phyloP scores from a whole-genome alignment of 257 asterid genomes.

The Leonotis leonurus region DNA sequence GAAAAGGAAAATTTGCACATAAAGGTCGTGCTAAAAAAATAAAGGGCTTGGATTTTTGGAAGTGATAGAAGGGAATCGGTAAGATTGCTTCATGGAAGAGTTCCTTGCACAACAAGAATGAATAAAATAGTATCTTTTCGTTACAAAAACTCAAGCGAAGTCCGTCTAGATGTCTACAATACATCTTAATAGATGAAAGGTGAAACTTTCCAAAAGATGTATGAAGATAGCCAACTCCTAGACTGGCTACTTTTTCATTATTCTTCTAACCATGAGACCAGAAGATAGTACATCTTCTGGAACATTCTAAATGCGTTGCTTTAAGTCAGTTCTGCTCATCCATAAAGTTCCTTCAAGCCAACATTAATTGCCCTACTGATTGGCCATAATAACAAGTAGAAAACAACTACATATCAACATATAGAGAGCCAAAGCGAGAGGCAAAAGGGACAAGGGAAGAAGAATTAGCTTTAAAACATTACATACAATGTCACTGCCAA shows the following conservation, averaged over 20 bases:
- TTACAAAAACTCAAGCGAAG: neutral
- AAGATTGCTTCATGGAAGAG: neutral
- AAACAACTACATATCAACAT: neutral
- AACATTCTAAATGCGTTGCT: conserved; percentile 1
- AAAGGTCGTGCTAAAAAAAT: neutral
- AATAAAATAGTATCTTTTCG: neutral
- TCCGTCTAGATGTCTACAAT: neutral
- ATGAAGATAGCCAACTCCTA: conserved; percentile 1
- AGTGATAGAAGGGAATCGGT: neutral
- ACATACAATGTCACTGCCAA: conserved; percentile 70
- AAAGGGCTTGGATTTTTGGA: neutral
- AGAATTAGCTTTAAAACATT: neutral
- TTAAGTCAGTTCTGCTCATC: neutral
- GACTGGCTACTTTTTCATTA: neutral
- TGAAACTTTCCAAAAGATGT: neutral
- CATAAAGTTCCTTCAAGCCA: conserved; percentile 15
- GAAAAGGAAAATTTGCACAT: neutral
- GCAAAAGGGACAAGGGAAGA: neutral
- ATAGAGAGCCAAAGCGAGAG: conserved; percentile 12
- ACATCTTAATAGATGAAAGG: neutral
- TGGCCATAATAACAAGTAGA: conserved; percentile 4
- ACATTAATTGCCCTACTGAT: neutral
- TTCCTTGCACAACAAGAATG: conserved; percentile 1
- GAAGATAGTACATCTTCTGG: neutral
- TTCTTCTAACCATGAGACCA: neutral